A percentile compares a stretch with the other conserved stretches of the same genome.
Conservation (phyloP, 2,329 filamentous ascomycete genomes). For the Cordyceps cateniannulata region DNA sequence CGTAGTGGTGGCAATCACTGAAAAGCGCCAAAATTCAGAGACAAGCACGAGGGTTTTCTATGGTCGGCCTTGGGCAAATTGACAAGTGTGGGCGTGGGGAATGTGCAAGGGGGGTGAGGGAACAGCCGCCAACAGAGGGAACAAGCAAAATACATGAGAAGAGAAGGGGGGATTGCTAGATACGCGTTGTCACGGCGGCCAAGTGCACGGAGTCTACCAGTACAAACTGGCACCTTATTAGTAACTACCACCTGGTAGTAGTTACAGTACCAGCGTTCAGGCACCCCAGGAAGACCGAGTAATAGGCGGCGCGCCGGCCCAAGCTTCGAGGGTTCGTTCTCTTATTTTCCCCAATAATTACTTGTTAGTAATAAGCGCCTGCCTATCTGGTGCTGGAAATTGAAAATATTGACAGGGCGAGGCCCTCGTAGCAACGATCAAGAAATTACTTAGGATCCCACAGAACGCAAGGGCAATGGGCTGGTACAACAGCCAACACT, state of each 20-base stretch:
- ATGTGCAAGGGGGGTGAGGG: background rate
- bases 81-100: background rate
- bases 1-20: background rate
- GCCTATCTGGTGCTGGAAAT: background rate
- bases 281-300: background rate
- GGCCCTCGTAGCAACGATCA: background rate
- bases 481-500: background rate
- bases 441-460: background rate
- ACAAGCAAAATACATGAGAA: background rate
- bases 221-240: background rate
- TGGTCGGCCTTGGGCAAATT: background rate
- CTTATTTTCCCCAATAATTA: too few species aligned
- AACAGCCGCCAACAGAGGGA: background rate
- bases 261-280: too few species aligned
- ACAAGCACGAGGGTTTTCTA: background rate
- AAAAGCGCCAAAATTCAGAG: slow-evolving; percentile 1
- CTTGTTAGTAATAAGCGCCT: background rate
- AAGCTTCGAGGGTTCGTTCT: background rate
- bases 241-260: too few species aligned
- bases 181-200: background rate
- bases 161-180: background rate
- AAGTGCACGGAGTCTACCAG: background rate
- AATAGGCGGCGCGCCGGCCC: background rate
- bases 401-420: background rate
- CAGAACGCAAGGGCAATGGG: background rate